Percentiles rank a stretch among this genome's conserved stretches.
Evolutionary conservation across 176 grass and related monocot genomes (phyloP).

Genomic region (Cenchrus americanus): DNA sequence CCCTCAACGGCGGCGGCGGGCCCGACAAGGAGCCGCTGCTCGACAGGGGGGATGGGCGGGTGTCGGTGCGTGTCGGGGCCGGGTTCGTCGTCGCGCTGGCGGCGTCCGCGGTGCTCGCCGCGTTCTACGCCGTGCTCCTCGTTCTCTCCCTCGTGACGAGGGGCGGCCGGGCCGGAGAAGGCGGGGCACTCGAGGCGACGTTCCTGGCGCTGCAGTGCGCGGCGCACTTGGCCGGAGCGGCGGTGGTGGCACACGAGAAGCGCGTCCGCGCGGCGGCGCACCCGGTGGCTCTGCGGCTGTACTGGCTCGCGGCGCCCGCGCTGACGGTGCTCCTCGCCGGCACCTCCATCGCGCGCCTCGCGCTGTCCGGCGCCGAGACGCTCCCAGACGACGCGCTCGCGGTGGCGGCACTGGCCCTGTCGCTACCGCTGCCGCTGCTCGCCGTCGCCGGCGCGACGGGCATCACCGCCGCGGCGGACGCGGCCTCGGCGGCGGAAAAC

Average conservation of each 20-base stretch:
- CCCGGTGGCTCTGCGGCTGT: constrained; percentile 68
- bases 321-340: constrained; percentile 56
- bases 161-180: background rate
- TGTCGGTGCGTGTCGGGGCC: constrained; percentile 21
- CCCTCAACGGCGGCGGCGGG: constrained; percentile 21
- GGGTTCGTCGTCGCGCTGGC: constrained; percentile 56
- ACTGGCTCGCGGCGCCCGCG: constrained; percentile 58
- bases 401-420: constrained; percentile 56
- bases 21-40: constrained; percentile 68
- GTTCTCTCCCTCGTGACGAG: constrained; percentile 22
- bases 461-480: background rate
- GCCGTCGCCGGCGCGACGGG: constrained; percentile 55
- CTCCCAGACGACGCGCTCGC: constrained; percentile 57
- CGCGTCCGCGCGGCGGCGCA: constrained; percentile 56
- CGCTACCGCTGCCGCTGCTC: constrained; percentile 57
- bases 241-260: constrained; percentile 63
- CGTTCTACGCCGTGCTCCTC: constrained; percentile 54
- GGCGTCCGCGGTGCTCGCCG: constrained; percentile 48
- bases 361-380: background rate
- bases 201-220: constrained; percentile 76
- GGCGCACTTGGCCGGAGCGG: constrained; percentile 55
- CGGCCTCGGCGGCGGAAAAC: background rate
- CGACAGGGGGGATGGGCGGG: background rate
- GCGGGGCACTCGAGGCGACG: constrained; percentile 35
- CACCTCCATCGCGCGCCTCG: constrained; percentile 55